These are phyloP conservation scores for Rhodofomes roseus DNA, from an alignment of 1,284 basidiomycete species.

Conservation along the genomic window DNA sequence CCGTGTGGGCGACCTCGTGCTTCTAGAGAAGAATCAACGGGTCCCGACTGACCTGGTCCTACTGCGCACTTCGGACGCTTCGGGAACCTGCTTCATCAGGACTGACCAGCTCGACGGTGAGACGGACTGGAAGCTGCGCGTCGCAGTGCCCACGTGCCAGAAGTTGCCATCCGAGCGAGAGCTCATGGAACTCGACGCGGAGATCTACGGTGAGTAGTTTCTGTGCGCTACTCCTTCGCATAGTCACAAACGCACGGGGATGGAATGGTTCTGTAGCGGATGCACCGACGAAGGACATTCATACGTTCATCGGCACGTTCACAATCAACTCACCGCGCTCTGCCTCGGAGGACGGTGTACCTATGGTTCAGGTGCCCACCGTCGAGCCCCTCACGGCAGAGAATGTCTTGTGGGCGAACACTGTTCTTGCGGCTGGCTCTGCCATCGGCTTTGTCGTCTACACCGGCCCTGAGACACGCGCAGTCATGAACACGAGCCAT, in stretches of 20 bases:
- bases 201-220: slow-evolving; percentile 68
- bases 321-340: slow-evolving; percentile 60
- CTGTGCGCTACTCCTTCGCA: not conserved
- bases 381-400: slow-evolving; percentile 86
- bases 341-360: slow-evolving; percentile 47
- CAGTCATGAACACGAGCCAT: slow-evolving; percentile 99
- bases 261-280: slow-evolving; percentile 56
- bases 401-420: slow-evolving; percentile 97
- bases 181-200: slow-evolving; percentile 73
- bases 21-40: slow-evolving; percentile 95
- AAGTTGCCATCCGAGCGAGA: slow-evolving; percentile 64
- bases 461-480: slow-evolving; percentile 92
- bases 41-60: slow-evolving; percentile 95
- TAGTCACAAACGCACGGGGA: slow-evolving; percentile 7
- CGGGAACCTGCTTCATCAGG: slow-evolving; percentile 94
- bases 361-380: slow-evolving; percentile 52
- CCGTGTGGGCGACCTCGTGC: slow-evolving; percentile 88
- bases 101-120: slow-evolving; percentile 99
- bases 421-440: slow-evolving; percentile 92
- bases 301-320: slow-evolving; percentile 92
- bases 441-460: slow-evolving; percentile 93
- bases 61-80: slow-evolving; percentile 80
- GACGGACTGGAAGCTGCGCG: slow-evolving; percentile 97
- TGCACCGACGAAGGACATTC: slow-evolving; percentile 95
- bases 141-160: slow-evolving; percentile 86